Conservation (phyloP, 2,329 filamentous ascomycete genomes). For the Ophiocordyceps camponoti-rufipedis region DNA sequence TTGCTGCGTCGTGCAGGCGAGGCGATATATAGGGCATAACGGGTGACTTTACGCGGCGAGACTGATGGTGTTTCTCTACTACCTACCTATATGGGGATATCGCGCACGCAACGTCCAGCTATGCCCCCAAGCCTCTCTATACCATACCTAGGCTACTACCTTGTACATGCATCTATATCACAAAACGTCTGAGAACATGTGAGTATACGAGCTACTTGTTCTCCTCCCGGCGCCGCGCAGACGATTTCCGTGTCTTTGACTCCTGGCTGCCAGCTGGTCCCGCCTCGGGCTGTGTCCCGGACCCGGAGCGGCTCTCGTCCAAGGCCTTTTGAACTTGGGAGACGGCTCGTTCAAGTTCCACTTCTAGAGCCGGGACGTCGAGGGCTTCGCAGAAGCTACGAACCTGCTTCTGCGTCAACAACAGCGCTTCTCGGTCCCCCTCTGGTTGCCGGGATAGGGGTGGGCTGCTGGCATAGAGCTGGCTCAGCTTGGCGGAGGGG, state of each 20-base stretch:
- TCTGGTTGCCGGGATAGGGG: slow-evolving; percentile 3
- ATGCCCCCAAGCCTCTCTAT: neutral
- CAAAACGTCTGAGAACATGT: neutral
- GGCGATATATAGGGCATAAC: neutral
- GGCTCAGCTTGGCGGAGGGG: slow-evolving; percentile 53
- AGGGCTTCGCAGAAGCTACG: slow-evolving; percentile 41
- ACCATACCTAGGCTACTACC: neutral
- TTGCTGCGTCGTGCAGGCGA: neutral
- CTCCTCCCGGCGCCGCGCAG: slow-evolving; percentile 3
- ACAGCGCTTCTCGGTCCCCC: slow-evolving; percentile 14
- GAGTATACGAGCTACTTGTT: neutral
- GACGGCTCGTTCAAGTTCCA: slow-evolving; percentile 59
- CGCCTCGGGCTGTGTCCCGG: slow-evolving; percentile 1
- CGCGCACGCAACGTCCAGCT: neutral
- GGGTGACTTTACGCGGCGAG: neutral
- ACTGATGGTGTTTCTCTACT: neutral
- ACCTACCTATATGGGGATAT: neutral
- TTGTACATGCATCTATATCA: neutral
- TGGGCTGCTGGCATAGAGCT: slow-evolving; percentile 40
- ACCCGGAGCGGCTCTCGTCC: slow-evolving; percentile 16
- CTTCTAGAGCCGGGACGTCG: slow-evolving; percentile 48
- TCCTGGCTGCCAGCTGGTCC: neutral
- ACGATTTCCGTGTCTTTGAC: neutral
- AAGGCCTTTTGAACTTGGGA: slow-evolving; percentile 47
- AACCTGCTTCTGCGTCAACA: slow-evolving; percentile 34